Evolutionary conservation across 768 basidiomycete species (phyloP).

Genomic region (Russula sp.): DNA sequence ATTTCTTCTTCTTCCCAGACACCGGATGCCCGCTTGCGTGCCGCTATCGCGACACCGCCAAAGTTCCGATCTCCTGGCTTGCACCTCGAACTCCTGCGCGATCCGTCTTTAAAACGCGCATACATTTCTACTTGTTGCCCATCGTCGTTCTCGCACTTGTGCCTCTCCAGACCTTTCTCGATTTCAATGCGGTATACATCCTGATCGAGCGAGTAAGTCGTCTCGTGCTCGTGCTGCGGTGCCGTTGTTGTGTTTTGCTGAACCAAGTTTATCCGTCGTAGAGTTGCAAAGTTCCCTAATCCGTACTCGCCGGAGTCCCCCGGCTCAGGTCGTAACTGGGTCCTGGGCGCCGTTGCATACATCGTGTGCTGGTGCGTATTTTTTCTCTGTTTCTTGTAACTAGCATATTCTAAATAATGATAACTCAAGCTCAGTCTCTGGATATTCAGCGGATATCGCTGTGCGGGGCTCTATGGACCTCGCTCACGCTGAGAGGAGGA

Average conservation of each 20-base stretch:
- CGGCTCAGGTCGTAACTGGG: constrained; percentile 76
- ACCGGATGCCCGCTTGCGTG: constrained; percentile 34
- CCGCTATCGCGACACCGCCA: constrained; percentile 44
- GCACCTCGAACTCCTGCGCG: constrained; percentile 65
- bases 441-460: constrained; percentile 71
- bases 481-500: constrained; percentile 83
- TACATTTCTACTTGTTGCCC: constrained; percentile 71
- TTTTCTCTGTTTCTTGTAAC: neutral
- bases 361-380: constrained; percentile 64
- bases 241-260: neutral
- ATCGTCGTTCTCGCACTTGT: constrained; percentile 70
- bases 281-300: constrained; percentile 73
- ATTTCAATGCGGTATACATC: constrained; percentile 87
- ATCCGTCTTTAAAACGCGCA: constrained; percentile 52
- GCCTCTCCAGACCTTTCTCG: constrained; percentile 80
- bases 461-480: constrained; percentile 79
- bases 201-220: constrained; percentile 78
- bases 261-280: constrained; percentile 36
- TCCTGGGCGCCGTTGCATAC: constrained; percentile 79
- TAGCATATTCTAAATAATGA: neutral
- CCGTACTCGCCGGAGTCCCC: constrained; percentile 65
- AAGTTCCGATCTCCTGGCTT: constrained; percentile 63
- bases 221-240: neutral
- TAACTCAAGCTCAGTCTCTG: constrained; percentile 66
- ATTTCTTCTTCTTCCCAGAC: constrained; percentile 45